Evolutionary conservation across 2,329 filamentous ascomycete genomes (phyloP).

Genomic region (Botrytis medusae): DNA sequence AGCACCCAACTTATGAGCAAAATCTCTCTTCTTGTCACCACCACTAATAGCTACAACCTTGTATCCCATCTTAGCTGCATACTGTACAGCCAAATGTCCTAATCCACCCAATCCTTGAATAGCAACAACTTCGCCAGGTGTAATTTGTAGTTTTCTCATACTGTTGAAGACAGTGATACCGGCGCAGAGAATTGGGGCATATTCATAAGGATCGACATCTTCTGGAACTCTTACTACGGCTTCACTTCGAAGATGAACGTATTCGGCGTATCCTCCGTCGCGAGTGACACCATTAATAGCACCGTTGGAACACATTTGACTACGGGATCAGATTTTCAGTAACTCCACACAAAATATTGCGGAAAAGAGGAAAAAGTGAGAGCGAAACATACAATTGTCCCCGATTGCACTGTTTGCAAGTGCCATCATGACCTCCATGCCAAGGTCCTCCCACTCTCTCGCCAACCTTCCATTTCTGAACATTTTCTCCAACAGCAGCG

Average conservation of each 20-base stretch:
- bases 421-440: slow-evolving; percentile 62
- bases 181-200: slow-evolving; percentile 62
- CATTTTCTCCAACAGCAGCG: slow-evolving; percentile 57
- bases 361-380: neutral
- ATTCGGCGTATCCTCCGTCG: slow-evolving; percentile 69
- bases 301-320: slow-evolving; percentile 64
- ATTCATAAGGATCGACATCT: slow-evolving; percentile 52
- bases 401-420: slow-evolving; percentile 62
- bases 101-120: slow-evolving; percentile 73
- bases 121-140: slow-evolving; percentile 54
- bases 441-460: slow-evolving; percentile 67
- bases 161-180: slow-evolving; percentile 64
- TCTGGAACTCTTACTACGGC: slow-evolving; percentile 57
- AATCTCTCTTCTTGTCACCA: slow-evolving; percentile 64
- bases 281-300: slow-evolving; percentile 63
- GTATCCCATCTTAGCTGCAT: slow-evolving; percentile 74
- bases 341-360: neutral
- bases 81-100: slow-evolving; percentile 76
- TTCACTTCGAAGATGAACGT: slow-evolving; percentile 59
- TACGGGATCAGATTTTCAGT: neutral
- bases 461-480: slow-evolving; percentile 59
- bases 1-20: slow-evolving; percentile 63
- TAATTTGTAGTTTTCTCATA: slow-evolving; percentile 54
- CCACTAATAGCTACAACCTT: slow-evolving; percentile 67
- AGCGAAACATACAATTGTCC: slow-evolving; percentile 46